These are phyloP conservation scores for Arthroderma uncinatum DNA, from an alignment of 2,329 filamentous ascomycete species.

Conservation along the genomic window DNA sequence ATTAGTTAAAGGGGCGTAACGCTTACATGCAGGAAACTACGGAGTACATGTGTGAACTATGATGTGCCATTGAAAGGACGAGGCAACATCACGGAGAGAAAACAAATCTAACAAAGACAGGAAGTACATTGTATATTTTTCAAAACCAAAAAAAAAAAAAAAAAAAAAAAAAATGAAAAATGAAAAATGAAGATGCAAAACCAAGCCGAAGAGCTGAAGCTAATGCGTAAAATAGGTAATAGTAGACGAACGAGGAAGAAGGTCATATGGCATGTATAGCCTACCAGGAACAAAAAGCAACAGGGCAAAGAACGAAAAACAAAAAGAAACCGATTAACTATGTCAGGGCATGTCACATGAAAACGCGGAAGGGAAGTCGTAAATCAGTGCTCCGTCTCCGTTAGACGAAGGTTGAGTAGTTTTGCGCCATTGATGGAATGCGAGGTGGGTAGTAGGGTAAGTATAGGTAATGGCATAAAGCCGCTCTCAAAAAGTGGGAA, in stretches of 20 bases:
- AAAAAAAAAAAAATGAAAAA: too few relatives aligned
- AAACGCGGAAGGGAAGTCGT: not conserved
- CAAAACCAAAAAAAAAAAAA: not conserved
- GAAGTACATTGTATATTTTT: not conserved
- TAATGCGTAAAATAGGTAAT: not conserved
- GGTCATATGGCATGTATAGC: not conserved
- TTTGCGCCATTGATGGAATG: not conserved
- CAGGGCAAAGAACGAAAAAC: not conserved
- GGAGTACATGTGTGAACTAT: not conserved
- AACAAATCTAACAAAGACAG: not conserved
- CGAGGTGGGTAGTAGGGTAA: not conserved
- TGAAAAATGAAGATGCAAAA: slow-evolving; percentile 2
- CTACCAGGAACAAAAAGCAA: not conserved
- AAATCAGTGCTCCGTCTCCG: not conserved
- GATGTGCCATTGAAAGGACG: not conserved
- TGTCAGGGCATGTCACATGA: not conserved
- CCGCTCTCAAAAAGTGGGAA: not conserved
- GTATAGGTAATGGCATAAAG: not conserved
- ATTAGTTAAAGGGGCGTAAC: not conserved
- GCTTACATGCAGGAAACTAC: not conserved
- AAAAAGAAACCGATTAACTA: not conserved
- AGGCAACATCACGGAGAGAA: not conserved
- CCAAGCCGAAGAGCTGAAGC: not conserved
- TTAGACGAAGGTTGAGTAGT: not conserved
- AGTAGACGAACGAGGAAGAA: not conserved